Conservation (phyloP, 345 rosid species). For the Carallia brachiata region DNA sequence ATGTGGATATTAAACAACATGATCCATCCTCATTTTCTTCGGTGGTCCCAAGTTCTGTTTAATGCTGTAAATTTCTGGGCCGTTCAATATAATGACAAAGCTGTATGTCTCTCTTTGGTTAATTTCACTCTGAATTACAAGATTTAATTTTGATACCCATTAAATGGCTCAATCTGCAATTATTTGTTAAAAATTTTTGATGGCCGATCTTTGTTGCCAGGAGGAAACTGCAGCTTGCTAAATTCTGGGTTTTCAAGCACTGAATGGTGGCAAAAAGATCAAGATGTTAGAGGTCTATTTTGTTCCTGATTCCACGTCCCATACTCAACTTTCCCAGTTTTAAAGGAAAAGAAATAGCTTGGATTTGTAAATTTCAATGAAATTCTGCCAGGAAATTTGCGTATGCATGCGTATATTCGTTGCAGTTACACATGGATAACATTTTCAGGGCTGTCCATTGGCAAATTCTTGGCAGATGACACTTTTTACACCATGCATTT, state of each 20-base stretch:
- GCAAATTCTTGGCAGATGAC: neutral
- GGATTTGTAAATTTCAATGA: no score
- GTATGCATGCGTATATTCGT: neutral
- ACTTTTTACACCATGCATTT: neutral
- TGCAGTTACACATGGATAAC: neutral
- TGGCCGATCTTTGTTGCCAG: neutral
- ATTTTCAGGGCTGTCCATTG: neutral
- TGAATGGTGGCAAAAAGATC: neutral
- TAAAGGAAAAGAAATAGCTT: no score
- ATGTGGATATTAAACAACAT: no score
- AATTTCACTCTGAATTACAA: no score
- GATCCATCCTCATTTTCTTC: no score
- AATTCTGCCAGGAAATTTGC: neutral
- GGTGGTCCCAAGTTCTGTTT: no score
- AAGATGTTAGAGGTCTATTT: neutral
- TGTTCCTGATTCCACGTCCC: neutral
- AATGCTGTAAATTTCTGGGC: no score
- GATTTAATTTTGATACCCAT: no score
- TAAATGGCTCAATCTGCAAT: neutral
- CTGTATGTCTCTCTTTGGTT: no score
- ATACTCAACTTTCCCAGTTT: neutral
- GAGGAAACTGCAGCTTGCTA: neutral
- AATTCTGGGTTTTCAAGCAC: neutral
- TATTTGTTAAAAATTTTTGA: neutral
- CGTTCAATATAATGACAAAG: no score